Evolutionary conservation across 768 basidiomycete species (phyloP).

Genomic region (Rhizopogon vinicolor): DNA sequence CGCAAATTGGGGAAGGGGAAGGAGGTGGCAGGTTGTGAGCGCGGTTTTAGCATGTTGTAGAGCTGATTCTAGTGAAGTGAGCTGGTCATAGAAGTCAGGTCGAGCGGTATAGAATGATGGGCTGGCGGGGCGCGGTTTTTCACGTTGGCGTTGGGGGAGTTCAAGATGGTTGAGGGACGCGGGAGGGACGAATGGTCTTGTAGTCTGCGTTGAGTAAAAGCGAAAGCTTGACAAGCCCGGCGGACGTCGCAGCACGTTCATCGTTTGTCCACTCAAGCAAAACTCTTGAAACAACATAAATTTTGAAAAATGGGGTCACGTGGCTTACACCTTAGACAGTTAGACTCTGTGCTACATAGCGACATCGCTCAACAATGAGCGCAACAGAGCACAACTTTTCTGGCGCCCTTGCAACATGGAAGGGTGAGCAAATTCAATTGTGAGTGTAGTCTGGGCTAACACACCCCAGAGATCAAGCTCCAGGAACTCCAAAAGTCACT

Average conservation of each 20-base stretch:
- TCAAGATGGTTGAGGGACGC: conserved; percentile 21
- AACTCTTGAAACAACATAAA: too few species aligned
- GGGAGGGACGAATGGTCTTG: conserved; percentile 32
- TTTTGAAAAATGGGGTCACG: not conserved
- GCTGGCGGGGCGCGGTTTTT: conserved; percentile 45
- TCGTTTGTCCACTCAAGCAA: too few species aligned
- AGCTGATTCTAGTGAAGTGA: conserved; percentile 62
- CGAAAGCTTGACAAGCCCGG: not conserved
- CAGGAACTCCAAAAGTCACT: conserved; percentile 89
- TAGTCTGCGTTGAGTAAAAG: conserved; percentile 10
- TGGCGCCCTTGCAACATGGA: conserved; percentile 90
- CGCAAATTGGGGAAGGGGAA: conserved; percentile 75
- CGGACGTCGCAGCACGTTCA: conserved; percentile 27
- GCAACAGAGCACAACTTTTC: conserved; percentile 79
- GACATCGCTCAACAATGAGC: conserved; percentile 12
- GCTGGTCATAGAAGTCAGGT: conserved; percentile 67
- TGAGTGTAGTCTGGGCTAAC: not conserved
- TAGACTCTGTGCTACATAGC: too few species aligned
- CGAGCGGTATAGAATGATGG: conserved; percentile 85
- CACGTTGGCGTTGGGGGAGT: not conserved
- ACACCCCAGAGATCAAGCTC: conserved; percentile 70
- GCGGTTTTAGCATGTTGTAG: conserved; percentile 51
- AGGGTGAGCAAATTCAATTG: conserved; percentile 46
- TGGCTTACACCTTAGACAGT: not conserved
- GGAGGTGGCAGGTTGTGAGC: conserved; percentile 61